These are phyloP conservation scores for Sclerotinia glacialis DNA, from an alignment of 2,329 filamentous ascomycete species.

Conservation along the genomic window DNA sequence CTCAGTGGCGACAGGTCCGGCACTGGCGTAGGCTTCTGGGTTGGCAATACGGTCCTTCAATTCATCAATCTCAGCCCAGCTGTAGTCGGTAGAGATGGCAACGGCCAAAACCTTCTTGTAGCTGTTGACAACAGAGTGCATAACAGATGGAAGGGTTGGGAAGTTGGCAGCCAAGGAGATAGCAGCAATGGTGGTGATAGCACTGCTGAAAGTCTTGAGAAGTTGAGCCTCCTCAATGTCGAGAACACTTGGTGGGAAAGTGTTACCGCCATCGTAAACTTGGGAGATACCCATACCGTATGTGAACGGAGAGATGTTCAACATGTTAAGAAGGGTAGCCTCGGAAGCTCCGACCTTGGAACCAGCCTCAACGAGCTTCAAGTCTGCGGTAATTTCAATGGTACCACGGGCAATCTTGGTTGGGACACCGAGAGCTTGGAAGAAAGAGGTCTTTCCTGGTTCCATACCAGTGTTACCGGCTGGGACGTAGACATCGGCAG, in stretches of 20 bases:
- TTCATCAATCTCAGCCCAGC: constrained; percentile 93
- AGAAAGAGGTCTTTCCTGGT: constrained; percentile 99
- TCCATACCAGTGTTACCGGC: constrained; percentile 99
- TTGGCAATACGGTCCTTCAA: constrained; percentile 99
- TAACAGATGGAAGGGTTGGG: constrained; percentile 93
- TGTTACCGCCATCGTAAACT: constrained; percentile 97
- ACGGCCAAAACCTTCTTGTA: constrained; percentile 97
- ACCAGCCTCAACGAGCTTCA: constrained; percentile 94
- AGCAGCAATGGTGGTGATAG: constrained; percentile 81
- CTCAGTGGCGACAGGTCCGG: constrained; percentile 68
- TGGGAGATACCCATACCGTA: constrained; percentile 96
- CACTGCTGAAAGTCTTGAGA: constrained; percentile 74
- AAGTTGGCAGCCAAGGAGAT: constrained; percentile 91
- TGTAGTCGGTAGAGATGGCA: constrained; percentile 85
- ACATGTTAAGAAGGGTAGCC: constrained; percentile 98
- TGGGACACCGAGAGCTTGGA: constrained; percentile 99
- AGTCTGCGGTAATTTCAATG: constrained; percentile 97
- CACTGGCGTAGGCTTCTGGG: constrained; percentile 89
- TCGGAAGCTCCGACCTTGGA: constrained; percentile 97
- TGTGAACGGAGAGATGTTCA: constrained; percentile 99
- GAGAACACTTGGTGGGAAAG: constrained; percentile 79
- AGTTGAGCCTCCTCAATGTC: constrained; percentile 96
- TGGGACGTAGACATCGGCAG: constrained; percentile 88
- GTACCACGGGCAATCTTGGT: constrained; percentile 99
- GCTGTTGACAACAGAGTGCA: constrained; percentile 92